Percentiles rank a stretch among this genome's conserved stretches.
Conservation (phyloP, 768 basidiomycete genomes). For the Strobilomyces confusus region DNA sequence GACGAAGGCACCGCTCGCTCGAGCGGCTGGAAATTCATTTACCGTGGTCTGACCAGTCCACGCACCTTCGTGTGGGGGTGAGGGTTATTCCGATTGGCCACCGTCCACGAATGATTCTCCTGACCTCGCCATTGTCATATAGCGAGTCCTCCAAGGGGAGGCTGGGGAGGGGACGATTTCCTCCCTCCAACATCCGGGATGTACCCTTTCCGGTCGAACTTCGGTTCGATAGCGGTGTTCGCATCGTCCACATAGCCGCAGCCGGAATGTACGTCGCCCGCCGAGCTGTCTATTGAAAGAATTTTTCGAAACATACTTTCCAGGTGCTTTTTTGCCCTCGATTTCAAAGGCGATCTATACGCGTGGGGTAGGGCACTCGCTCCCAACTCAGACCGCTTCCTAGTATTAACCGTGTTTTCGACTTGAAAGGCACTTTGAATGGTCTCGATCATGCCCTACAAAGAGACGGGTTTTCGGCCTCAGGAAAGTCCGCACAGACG, state of each 20-base stretch:
- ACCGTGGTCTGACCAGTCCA: conserved; percentile 60
- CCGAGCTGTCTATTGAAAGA: background rate
- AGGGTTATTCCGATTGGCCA: conserved; percentile 12
- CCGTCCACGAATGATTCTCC: background rate
- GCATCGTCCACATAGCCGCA: conserved; percentile 70
- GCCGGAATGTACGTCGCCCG: conserved; percentile 67
- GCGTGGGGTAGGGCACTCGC: conserved; percentile 65
- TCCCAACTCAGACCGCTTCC: background rate
- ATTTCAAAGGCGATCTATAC: conserved; percentile 65
- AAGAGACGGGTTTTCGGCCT: conserved; percentile 54
- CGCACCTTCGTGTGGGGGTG: conserved; percentile 60
- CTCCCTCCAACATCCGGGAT: conserved; percentile 30
- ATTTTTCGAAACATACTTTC: background rate
- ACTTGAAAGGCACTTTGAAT: conserved; percentile 59
- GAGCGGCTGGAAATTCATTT: conserved; percentile 78
- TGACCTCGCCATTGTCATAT: conserved; percentile 2
- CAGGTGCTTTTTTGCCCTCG: conserved; percentile 87
- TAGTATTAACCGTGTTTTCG: conserved; percentile 2
- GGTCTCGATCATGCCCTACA: conserved; percentile 38
- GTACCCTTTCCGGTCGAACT: conserved; percentile 67
- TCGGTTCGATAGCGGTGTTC: conserved; percentile 47
- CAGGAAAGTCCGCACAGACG: conserved; percentile 43
- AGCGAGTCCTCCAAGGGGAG: conserved; percentile 65
- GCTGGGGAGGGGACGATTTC: conserved; percentile 48
- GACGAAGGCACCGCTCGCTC: conserved; percentile 67